These are phyloP conservation scores for Globisporangium perplexum DNA, from an alignment of 352 stramenopile genomes.

Conservation along the genomic window DNA sequence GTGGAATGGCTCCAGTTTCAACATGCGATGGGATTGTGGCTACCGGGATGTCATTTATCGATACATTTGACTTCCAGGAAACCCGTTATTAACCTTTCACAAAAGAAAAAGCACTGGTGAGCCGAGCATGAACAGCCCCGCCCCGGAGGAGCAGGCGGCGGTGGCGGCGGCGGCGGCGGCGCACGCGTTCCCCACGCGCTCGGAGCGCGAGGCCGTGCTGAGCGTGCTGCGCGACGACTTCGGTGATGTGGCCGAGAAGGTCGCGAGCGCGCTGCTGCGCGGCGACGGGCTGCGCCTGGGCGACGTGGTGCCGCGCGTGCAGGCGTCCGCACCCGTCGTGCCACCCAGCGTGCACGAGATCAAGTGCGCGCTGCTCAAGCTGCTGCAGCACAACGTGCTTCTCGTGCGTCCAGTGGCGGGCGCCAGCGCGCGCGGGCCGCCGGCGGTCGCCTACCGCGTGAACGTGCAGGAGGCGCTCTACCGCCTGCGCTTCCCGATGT, in stretches of 20 bases:
- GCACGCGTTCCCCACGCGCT: constrained; percentile 49
- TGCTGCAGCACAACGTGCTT: constrained; percentile 86
- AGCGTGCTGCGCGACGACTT: constrained; percentile 82
- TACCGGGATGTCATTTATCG: not conserved
- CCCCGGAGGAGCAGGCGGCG: not conserved
- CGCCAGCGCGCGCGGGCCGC: constrained; percentile 13
- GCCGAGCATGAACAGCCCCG: not conserved
- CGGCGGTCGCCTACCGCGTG: constrained; percentile 14
- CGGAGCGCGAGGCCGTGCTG: constrained; percentile 64
- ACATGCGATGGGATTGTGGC: no score
- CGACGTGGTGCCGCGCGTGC: constrained; percentile 63
- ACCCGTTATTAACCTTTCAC: no score
- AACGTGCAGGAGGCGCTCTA: constrained; percentile 81
- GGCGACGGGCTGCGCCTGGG: constrained; percentile 56
- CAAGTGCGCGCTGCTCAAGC: constrained; percentile 78
- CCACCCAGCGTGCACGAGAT: constrained; percentile 63
- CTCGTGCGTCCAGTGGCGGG: constrained; percentile 30
- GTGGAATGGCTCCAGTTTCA: not conserved
- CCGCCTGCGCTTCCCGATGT: constrained; percentile 78
- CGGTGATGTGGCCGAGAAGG: constrained; percentile 55
- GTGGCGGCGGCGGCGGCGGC: not conserved
- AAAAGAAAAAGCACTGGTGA: no score
- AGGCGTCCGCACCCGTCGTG: constrained; percentile 22
- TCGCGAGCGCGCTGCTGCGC: constrained; percentile 55
- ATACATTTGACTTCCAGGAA: not conserved